Evolutionary conservation across 495 filamentous ascomycete species (phyloP).

Genomic region (Viridothelium virens): DNA sequence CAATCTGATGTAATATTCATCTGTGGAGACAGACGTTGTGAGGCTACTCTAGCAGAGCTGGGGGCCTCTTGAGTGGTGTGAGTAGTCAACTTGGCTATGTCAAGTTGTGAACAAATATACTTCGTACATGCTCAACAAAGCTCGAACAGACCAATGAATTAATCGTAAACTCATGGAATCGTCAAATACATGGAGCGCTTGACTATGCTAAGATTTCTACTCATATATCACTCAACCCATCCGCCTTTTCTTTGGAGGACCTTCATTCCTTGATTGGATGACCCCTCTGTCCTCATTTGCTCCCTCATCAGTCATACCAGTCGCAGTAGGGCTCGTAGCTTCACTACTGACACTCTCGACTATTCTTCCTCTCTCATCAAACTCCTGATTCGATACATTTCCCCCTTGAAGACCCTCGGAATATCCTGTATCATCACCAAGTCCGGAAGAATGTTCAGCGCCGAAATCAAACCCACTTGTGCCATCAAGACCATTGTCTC

Average conservation of each 20-base stretch:
- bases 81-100: too few species aligned
- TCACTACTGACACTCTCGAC: conserved; percentile 32
- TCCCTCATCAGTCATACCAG: conserved; percentile 22
- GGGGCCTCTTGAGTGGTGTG: too few species aligned
- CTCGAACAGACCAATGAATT: background rate
- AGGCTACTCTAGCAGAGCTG: too few species aligned
- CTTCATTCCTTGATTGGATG: background rate
- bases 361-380: background rate
- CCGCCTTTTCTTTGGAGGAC: conserved; percentile 5
- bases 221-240: background rate
- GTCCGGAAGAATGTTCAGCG: conserved; percentile 1
- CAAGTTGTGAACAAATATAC: too few species aligned
- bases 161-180: conserved; percentile 8
- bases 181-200: background rate
- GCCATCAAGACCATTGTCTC: background rate
- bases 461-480: background rate
- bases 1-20: too few species aligned
- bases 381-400: conserved; percentile 18
- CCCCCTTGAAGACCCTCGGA: background rate
- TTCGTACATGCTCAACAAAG: too few species aligned
- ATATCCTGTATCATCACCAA: background rate
- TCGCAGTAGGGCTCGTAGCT: conserved; percentile 29
- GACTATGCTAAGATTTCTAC: background rate
- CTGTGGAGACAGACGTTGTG: too few species aligned
- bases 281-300: background rate